A percentile compares a stretch with the other conserved stretches of the same genome.
Conservation (phyloP, 371 early-diverging fungal genomes). For the Funneliformis caledonium region DNA sequence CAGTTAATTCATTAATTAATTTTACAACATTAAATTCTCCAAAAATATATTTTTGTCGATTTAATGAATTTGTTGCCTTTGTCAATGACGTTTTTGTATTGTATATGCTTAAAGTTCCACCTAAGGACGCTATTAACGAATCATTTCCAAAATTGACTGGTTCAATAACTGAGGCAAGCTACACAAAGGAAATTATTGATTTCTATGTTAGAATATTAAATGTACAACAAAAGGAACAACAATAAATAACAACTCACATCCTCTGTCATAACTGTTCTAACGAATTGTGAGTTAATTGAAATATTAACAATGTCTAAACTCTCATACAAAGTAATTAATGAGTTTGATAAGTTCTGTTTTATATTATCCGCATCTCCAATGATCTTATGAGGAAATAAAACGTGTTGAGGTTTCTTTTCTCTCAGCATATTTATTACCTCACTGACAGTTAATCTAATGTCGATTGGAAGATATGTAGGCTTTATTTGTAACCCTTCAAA, state of each 20-base stretch:
- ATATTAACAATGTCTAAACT: slow-evolving; percentile 26
- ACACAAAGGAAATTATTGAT: neutral
- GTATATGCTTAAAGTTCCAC: slow-evolving; percentile 1
- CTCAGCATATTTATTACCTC: neutral
- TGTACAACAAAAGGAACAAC: neutral
- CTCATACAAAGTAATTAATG: slow-evolving; percentile 24
- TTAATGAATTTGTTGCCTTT: neutral
- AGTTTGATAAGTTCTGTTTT: neutral
- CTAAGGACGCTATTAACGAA: slow-evolving; percentile 8
- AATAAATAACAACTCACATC: neutral
- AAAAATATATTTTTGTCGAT: slow-evolving; percentile 3
- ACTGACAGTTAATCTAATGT: slow-evolving; percentile 27
- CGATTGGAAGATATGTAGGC: slow-evolving; percentile 19
- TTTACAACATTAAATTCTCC: slow-evolving; percentile 10
- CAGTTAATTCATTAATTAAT: slow-evolving; percentile 2
- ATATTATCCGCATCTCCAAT: neutral
- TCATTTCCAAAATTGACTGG: slow-evolving; percentile 21
- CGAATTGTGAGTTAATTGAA: slow-evolving; percentile 29
- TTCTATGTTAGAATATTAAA: neutral
- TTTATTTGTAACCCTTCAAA: slow-evolving; percentile 36
- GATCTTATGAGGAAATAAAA: slow-evolving; percentile 9
- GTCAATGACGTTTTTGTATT: slow-evolving; percentile 21
- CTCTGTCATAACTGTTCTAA: slow-evolving; percentile 17
- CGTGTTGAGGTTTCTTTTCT: neutral
- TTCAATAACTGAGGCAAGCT: slow-evolving; percentile 35